Conservation (phyloP, 176 grass and related monocot species). For the Carex scoparia region DNA sequence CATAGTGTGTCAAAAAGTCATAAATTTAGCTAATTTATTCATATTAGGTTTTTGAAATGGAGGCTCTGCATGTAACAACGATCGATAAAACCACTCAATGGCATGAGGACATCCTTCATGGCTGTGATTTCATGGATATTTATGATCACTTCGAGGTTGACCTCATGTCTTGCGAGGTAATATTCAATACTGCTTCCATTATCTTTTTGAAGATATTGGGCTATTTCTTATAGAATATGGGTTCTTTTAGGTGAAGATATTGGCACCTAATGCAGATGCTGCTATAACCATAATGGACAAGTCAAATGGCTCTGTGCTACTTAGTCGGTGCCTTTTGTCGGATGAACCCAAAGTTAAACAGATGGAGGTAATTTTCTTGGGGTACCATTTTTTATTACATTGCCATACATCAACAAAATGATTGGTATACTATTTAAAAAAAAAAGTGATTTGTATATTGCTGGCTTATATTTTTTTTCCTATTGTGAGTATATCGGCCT, state of each 20-base stretch:
- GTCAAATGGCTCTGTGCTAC: constrained; percentile 47
- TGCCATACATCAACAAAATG: neutral
- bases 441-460: neutral
- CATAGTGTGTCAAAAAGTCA: neutral
- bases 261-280: constrained; percentile 34
- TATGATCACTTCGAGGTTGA: constrained; percentile 83
- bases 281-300: constrained; percentile 46
- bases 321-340: constrained; percentile 55
- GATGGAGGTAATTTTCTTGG: constrained; percentile 58
- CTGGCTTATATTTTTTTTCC: neutral
- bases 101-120: constrained; percentile 32
- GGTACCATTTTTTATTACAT: neutral
- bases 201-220: constrained; percentile 27
- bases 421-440: too few relatives aligned
- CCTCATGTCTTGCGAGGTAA: constrained; percentile 64
- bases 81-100: constrained; percentile 33
- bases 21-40: neutral
- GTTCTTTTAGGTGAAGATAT: constrained; percentile 55
- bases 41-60: constrained; percentile 65
- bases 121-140: constrained; percentile 48
- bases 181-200: constrained; percentile 14
- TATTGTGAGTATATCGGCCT: neutral
- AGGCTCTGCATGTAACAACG: constrained; percentile 44
- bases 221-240: constrained; percentile 9
- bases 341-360: constrained; percentile 79